phyloP scores from a whole-genome alignment of 352 stramenopile species.

The Phytophthora sp. region DNA sequence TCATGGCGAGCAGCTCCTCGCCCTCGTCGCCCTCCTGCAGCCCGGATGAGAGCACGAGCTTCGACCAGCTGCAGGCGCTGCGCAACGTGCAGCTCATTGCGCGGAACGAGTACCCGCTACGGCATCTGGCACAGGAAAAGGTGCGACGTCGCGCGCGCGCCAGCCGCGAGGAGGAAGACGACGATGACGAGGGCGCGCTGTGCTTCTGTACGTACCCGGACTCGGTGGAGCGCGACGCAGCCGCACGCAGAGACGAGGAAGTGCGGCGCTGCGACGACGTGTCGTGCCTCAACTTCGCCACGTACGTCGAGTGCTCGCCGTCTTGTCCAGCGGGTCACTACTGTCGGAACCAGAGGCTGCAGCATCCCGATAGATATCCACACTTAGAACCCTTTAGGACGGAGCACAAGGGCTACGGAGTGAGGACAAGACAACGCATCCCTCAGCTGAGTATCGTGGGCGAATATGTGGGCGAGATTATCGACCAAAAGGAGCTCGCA shows the following conservation, averaged over 20 bases:
- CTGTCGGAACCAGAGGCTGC: conserved; percentile 81
- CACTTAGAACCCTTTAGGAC: conserved; percentile 80
- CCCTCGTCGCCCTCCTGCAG: not conserved
- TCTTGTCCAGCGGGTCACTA: conserved; percentile 53
- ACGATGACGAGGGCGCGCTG: conserved; percentile 48
- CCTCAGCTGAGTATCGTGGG: conserved; percentile 74
- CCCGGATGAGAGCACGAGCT: conserved; percentile 29
- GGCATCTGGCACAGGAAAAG: conserved; percentile 51
- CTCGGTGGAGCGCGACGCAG: conserved; percentile 41
- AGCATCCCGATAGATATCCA: conserved; percentile 71
- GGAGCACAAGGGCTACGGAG: conserved; percentile 85
- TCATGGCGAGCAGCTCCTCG: conserved; percentile 17
- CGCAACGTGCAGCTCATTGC: conserved; percentile 66
- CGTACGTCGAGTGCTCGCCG: conserved; percentile 79
- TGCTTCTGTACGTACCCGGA: conserved; percentile 71
- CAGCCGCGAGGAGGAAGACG: conserved; percentile 44
- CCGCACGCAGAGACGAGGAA: conserved; percentile 4
- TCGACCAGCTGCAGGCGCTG: conserved; percentile 74
- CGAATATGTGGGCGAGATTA: conserved; percentile 94
- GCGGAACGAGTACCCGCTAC: conserved; percentile 78
- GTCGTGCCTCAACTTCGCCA: conserved; percentile 90
- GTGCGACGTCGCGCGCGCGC: conserved; percentile 39
- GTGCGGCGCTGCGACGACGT: conserved; percentile 75
- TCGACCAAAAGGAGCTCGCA: conserved; percentile 85
- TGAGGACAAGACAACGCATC: conserved; percentile 72